phyloP scores from a whole-genome alignment of 1,284 basidiomycete genomes.

The Malassezia furfur region DNA sequence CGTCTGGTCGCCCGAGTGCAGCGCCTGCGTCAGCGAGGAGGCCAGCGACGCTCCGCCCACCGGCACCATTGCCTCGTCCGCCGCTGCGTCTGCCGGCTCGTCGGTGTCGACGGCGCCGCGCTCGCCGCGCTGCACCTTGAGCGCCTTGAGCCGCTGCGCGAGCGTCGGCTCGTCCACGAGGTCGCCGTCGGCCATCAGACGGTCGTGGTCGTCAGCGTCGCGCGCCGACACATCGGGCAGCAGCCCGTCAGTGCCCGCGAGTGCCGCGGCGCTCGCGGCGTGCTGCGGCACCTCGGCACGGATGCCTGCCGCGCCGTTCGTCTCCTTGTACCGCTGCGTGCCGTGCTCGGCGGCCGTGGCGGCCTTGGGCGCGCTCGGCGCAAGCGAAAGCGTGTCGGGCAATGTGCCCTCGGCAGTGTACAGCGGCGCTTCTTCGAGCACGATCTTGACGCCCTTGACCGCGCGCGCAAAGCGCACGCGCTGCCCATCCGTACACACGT shows the following conservation, averaged over 20 bases:
- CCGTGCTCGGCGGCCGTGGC: slow-evolving; percentile 2
- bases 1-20: slow-evolving; percentile 85
- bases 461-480: slow-evolving; percentile 28
- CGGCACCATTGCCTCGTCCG: slow-evolving; percentile 21
- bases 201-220: slow-evolving; percentile 14
- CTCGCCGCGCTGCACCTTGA: slow-evolving; percentile 21
- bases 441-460: slow-evolving; percentile 35
- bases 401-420: slow-evolving; percentile 19
- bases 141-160: slow-evolving; percentile 31
- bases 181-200: slow-evolving; percentile 20
- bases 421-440: slow-evolving; percentile 27
- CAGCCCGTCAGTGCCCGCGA: slow-evolving; percentile 11
- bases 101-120: slow-evolving; percentile 4
- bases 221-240: slow-evolving; percentile 3
- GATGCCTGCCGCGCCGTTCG: slow-evolving; percentile 18
- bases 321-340: slow-evolving; percentile 32
- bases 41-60: slow-evolving; percentile 78
- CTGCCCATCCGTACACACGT: slow-evolving; percentile 17
- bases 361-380: slow-evolving; percentile 1
- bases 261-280: slow-evolving; percentile 11
- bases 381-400: slow-evolving; percentile 13
- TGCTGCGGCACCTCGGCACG: slow-evolving; percentile 14
- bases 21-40: slow-evolving; percentile 85
- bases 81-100: slow-evolving; percentile 22
- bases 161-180: slow-evolving; percentile 27